Conservation (phyloP, 768 basidiomycete genomes). For the Candolleomyces eurysporus region DNA sequence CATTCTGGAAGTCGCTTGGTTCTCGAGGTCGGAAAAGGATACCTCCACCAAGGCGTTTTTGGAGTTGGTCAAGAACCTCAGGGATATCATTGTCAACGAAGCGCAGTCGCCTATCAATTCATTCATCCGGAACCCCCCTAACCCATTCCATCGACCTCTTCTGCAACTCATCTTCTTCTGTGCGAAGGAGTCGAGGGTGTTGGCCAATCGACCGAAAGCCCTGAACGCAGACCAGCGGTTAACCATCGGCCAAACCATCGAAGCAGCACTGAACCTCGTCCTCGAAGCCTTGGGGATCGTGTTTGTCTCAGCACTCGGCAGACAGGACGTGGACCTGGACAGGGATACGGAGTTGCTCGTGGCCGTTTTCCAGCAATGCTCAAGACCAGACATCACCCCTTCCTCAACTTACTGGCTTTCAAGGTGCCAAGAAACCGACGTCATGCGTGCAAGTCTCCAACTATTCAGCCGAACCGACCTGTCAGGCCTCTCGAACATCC, state of each 20-base stretch:
- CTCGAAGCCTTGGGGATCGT: constrained; percentile 65
- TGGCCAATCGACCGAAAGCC: constrained; percentile 46
- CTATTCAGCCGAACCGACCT: constrained; percentile 69
- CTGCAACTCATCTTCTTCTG: constrained; percentile 83
- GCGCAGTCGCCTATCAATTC: constrained; percentile 73
- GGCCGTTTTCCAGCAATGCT: constrained; percentile 82
- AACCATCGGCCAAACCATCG: constrained; percentile 56
- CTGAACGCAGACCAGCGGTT: constrained; percentile 63
- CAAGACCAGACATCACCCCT: constrained; percentile 60
- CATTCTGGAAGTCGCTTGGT: constrained; percentile 80
- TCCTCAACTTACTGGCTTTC: constrained; percentile 79
- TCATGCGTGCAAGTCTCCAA: constrained; percentile 73
- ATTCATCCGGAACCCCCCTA: constrained; percentile 59
- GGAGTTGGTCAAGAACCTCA: constrained; percentile 58
- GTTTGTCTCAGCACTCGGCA: constrained; percentile 60
- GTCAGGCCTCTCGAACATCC: constrained; percentile 64
- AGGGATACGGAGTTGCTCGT: constrained; percentile 79
- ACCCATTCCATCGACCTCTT: constrained; percentile 77
- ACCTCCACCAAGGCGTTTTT: constrained; percentile 49
- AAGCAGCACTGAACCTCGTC: constrained; percentile 60
- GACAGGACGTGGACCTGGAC: constrained; percentile 65
- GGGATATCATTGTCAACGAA: constrained; percentile 67
- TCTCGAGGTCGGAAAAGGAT: constrained; percentile 46
- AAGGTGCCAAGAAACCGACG: constrained; percentile 75
- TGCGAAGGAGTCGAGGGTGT: constrained; percentile 55